These are phyloP conservation scores for Coffea canephora DNA, from an alignment of 257 asterid genomes.

Conservation along the genomic window DNA sequence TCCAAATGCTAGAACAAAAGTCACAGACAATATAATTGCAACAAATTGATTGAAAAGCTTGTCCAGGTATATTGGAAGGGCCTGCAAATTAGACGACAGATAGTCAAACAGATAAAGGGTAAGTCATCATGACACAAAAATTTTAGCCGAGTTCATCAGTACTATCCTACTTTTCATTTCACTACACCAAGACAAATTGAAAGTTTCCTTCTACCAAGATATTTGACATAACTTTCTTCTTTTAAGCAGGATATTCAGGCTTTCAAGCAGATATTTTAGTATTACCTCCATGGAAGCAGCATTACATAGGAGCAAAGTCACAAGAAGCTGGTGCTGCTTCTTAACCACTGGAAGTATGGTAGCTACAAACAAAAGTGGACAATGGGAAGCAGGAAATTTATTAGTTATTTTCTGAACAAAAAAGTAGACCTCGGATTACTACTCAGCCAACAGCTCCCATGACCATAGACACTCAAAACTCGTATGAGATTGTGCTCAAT, in stretches of 20 bases:
- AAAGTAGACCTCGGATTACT: not conserved
- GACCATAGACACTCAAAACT: not conserved
- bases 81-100: conserved; percentile 54
- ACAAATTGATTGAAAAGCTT: conserved; percentile 85
- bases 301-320: conserved; percentile 85
- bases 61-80: conserved; percentile 94
- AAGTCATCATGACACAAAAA: conserved; percentile 1
- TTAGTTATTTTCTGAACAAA: conserved; percentile 1
- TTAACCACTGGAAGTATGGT: conserved; percentile 85
- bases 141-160: not conserved
- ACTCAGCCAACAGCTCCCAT: not conserved
- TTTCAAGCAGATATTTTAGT: conserved; percentile 10
- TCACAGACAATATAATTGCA: conserved; percentile 92
- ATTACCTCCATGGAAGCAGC: conserved; percentile 96
- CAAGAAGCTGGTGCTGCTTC: conserved; percentile 99
- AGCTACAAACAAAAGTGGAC: conserved; percentile 48
- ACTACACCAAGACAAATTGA: not conserved
- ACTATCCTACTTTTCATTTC: not conserved
- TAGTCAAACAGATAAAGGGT: not conserved
- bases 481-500: not conserved
- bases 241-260: not conserved
- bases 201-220: not conserved
- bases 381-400: conserved; percentile 15
- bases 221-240: not conserved
- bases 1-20: conserved; percentile 90